Base-by-base conservation (phyloP, 164 flowering plant species). In the Vitis rotundifolia region DNA sequence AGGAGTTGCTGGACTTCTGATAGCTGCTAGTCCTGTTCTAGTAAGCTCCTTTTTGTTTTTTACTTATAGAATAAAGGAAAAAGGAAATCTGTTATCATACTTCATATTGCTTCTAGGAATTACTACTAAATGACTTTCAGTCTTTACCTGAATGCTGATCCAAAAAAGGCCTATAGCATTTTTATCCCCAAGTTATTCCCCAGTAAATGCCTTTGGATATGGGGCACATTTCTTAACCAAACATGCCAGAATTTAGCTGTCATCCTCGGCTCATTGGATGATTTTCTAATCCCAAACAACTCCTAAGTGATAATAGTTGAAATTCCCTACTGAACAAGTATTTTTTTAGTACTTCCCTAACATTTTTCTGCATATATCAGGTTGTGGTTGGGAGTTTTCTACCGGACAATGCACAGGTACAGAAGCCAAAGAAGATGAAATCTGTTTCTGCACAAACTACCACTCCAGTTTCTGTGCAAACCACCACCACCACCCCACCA, bases 1-100 rank as follows among this genome's bases (percentile, higher is more conserved):
- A 37, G 71, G 79, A 9, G 85, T 85, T 49, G 82, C 85, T 68
- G 88, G 88, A 5, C 67, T 78, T 59, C 71, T 85, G 28, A 68
- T 71, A 8, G 88, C 88, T 54, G 86, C 88, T 3, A 49, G 82
- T 26, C 83, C 83, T 11, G 72, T 85, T n/a, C 88, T 81, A 75
- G 88, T 81, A 19, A 48, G 64, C 28, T 50, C 15, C 47, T 57
- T 59, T 14, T 26, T 16, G 44, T 15, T 44, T 51, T 15, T 59
- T 19, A 49, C 1, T n/a, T 16, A 55, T 12, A 55, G 1, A 16
- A 5, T 12, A 14, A 16, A n/a, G 58, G n/a, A n/a, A 22, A 55
- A 55, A 14, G n/a, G 11, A 8, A 47, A 15, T 14, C 48, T 28
- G 3, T 37, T 3, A 37, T 37, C 44, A 37, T 37, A 37, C 44